Conservation (phyloP, 2,329 filamentous ascomycete genomes). For the Penicillium sp. region DNA sequence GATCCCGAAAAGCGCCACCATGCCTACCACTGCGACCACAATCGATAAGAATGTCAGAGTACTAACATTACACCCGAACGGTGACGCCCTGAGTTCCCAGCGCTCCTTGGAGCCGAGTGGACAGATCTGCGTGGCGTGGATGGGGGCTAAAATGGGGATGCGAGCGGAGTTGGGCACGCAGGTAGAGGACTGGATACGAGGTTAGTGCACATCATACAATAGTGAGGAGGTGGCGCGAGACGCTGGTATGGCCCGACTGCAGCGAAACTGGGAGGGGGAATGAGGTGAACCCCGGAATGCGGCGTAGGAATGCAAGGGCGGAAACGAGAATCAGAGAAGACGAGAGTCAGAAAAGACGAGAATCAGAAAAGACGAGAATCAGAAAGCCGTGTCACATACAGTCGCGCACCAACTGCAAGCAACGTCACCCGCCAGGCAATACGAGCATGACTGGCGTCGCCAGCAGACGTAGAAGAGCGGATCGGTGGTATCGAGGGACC, state of each 20-base stretch:
- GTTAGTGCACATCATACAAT: conserved; percentile 8
- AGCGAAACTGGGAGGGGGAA: too few species aligned
- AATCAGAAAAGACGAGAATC: background rate
- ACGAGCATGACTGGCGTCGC: conserved; percentile 40
- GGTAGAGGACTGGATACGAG: conserved; percentile 36
- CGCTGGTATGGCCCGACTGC: too few species aligned
- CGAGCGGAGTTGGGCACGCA: conserved; percentile 44
- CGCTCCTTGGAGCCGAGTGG: conserved; percentile 44
- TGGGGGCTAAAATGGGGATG: conserved; percentile 44
- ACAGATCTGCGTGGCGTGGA: conserved; percentile 41
- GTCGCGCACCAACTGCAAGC: conserved; percentile 45
- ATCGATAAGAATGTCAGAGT: conserved; percentile 45
- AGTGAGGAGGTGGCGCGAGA: background rate
- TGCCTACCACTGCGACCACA: conserved; percentile 36
- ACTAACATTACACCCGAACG: conserved; percentile 47
- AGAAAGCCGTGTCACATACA: conserved; percentile 29
- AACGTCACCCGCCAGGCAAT: conserved; percentile 36
- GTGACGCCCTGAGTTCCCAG: conserved; percentile 46
- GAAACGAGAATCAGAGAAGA: too few species aligned
- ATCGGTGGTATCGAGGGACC: conserved; percentile 20
- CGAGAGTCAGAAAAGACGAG: too few species aligned
- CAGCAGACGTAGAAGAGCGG: conserved; percentile 40
- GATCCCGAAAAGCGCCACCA: conserved; percentile 28
- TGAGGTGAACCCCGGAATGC: conserved; percentile 11
- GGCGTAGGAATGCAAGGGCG: conserved; percentile 10